Base-by-base conservation (phyloP, 2,329 filamentous ascomycete genomes). In the Nannizziopsis arthrosporioides region DNA sequence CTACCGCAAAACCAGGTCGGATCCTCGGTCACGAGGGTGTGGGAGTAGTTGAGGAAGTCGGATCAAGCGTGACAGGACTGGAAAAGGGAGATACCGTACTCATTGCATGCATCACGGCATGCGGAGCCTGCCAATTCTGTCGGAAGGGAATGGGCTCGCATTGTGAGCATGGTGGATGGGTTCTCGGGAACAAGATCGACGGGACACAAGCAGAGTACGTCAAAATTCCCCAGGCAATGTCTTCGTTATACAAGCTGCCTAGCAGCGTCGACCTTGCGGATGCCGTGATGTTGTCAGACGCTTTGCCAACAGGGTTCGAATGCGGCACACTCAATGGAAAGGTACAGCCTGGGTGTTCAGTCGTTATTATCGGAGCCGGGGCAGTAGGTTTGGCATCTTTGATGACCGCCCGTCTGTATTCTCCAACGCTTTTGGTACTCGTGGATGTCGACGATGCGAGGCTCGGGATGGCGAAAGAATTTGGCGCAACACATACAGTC, bases 131-230 rank as follows among this genome's bases (percentile, higher is more conserved):
- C 57, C 32, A 35, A 7, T 46, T 46, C 15, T 46, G 44, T 10
- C 44, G 36, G 27, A 39, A 61, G 41, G 71, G 70, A 17, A 74
- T 78, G 69, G 64, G 66, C 50, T 73, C 72, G 22, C 73, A 76
- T 53, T 79, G 76, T 58, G 63, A 63, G 6, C 71, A 68, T 10
- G 75, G 73, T 19, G 74, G 75, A 1, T 46, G 44, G 44, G 14
- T 46, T 12, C 36, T 46, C 7, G 75, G 76, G 15, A 72, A 78
- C 55, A 64, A 62, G 0, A 66, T 71, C 15, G 72, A 46, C 53
- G 74, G 74, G 39, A 76, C 73, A 0, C 74, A 78, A 55, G 75
- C 74, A n/a, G 74, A 77, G 55, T 77, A 72, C 51, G 73, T 77
- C 34, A 65, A 73, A 15, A 68, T 77, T 38, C 72, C 72, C 1